Conservation (phyloP, 306 rosid genomes). For the Carpinus fangiana region DNA sequence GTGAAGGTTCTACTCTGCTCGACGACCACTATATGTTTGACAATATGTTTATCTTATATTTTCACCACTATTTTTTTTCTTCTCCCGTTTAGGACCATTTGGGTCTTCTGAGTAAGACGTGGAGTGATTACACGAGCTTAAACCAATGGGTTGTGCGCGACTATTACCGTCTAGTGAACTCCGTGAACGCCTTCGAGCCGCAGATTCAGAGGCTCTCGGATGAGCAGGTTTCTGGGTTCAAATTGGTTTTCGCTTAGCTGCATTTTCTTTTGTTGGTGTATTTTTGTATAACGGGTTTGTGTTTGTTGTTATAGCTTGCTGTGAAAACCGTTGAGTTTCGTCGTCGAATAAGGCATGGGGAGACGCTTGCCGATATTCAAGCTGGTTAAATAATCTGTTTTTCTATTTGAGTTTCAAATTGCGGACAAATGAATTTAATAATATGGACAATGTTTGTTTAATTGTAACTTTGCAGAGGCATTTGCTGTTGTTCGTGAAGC, state of each 20-base stretch:
- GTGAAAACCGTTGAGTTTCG: slow-evolving; percentile 79
- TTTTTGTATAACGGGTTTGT: neutral
- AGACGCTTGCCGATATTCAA: slow-evolving; percentile 83
- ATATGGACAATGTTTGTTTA: neutral
- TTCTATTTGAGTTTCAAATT: neutral
- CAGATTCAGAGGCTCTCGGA: slow-evolving; percentile 58
- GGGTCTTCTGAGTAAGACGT: slow-evolving; percentile 49
- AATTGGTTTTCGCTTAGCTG: neutral
- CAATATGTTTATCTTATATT: slow-evolving; percentile 1
- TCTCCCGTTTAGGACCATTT: slow-evolving; percentile 54
- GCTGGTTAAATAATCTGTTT: slow-evolving; percentile 50
- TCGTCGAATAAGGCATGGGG: slow-evolving; percentile 59
- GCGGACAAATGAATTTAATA: neutral
- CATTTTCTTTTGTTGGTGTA: neutral
- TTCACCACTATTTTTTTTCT: neutral
- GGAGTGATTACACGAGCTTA: slow-evolving; percentile 64
- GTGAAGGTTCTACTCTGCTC: slow-evolving; percentile 44
- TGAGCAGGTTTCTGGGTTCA: slow-evolving; percentile 49
- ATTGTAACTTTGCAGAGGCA: slow-evolving; percentile 61
- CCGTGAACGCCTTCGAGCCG: slow-evolving; percentile 74
- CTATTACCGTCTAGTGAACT: slow-evolving; percentile 70
- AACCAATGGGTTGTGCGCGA: slow-evolving; percentile 87
- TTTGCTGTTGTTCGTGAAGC: slow-evolving; percentile 99
- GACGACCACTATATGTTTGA: slow-evolving; percentile 34
- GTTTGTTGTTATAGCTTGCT: slow-evolving; percentile 42